Percentiles rank a stretch among this genome's conserved stretches.
Evolutionary conservation across 2,329 filamentous ascomycete species (phyloP).

Genomic region (Colletotrichum tabaci): DNA sequence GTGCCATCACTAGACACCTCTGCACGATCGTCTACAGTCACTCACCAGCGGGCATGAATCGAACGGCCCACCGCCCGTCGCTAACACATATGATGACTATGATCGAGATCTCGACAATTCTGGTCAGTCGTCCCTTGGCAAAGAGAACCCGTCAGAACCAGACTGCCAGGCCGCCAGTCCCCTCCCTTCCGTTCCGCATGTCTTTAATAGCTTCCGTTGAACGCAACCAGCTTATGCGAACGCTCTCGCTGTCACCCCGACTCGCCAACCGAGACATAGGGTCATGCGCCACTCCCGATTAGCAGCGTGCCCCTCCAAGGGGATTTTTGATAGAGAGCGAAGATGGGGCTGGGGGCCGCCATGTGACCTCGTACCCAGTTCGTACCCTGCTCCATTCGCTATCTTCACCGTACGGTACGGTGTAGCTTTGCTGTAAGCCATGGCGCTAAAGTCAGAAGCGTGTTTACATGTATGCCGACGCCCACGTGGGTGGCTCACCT

Average conservation of each 20-base stretch:
- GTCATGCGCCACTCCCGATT: slow-evolving; percentile 26
- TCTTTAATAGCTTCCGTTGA: slow-evolving; percentile 6
- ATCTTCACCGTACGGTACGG: neutral
- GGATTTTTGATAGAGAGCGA: slow-evolving; percentile 1
- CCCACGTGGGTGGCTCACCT: slow-evolving; percentile 31
- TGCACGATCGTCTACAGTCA: neutral
- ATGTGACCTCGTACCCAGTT: slow-evolving; percentile 23
- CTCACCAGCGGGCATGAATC: neutral
- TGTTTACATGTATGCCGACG: slow-evolving; percentile 16
- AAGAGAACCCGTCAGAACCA: neutral
- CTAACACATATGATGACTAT: neutral
- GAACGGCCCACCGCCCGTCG: neutral
- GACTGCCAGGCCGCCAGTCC: neutral
- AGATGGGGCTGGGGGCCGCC: neutral
- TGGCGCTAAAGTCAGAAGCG: slow-evolving; percentile 11
- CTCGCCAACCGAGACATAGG: slow-evolving; percentile 25
- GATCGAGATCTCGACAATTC: neutral
- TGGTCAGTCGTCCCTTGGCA: neutral
- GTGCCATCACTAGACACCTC: neutral
- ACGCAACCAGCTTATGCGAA: slow-evolving; percentile 12
- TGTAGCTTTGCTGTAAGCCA: slow-evolving; percentile 12
- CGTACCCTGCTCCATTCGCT: neutral
- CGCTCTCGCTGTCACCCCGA: slow-evolving; percentile 22
- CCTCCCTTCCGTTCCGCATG: neutral
- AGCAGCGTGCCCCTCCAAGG: neutral